phyloP scores from a whole-genome alignment of 2,329 filamentous ascomycete genomes.

The Pseudogymnoascus sp. region DNA sequence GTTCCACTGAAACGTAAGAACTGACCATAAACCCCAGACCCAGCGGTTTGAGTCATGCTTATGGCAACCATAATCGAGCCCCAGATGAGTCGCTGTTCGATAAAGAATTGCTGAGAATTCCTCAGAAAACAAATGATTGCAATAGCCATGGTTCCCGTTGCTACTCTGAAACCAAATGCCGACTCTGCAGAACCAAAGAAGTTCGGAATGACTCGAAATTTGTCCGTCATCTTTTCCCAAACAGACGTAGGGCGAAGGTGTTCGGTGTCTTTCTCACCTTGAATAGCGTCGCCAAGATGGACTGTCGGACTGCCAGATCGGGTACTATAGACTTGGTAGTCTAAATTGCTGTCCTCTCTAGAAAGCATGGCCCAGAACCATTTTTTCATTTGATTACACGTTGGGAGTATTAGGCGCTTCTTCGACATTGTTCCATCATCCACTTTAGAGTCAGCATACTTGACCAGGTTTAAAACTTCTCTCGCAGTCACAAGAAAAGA shows the following conservation, averaged over 20 bases:
- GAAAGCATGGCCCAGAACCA: conserved; percentile 37
- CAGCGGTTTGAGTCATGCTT: conserved; percentile 39
- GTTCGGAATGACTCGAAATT: conserved; percentile 45
- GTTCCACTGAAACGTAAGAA: conserved; percentile 58
- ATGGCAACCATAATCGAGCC: conserved; percentile 55
- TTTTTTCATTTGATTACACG: conserved; percentile 52
- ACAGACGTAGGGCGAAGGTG: conserved; percentile 56
- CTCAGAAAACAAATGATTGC: conserved; percentile 57
- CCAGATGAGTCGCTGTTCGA: conserved; percentile 62
- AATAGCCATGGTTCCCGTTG: conserved; percentile 63
- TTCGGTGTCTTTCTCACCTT: conserved; percentile 55
- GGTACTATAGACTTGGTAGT: not conserved
- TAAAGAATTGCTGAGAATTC: conserved; percentile 58
- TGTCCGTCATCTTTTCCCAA: conserved; percentile 54
- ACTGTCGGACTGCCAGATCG: not conserved
- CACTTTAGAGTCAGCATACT: conserved; percentile 54
- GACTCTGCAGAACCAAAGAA: conserved; percentile 59
- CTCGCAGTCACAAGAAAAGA: too few species aligned
- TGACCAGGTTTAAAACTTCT: conserved; percentile 49
- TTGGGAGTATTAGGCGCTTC: conserved; percentile 56
- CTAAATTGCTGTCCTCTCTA: not conserved
- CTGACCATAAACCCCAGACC: conserved; percentile 64
- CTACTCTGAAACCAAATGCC: conserved; percentile 60
- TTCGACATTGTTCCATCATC: conserved; percentile 55
- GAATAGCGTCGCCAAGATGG: not conserved